Percentiles rank a stretch among this genome's conserved stretches.
Conservation (phyloP, 495 filamentous ascomycete genomes). For the Aspergillus diversus region DNA sequence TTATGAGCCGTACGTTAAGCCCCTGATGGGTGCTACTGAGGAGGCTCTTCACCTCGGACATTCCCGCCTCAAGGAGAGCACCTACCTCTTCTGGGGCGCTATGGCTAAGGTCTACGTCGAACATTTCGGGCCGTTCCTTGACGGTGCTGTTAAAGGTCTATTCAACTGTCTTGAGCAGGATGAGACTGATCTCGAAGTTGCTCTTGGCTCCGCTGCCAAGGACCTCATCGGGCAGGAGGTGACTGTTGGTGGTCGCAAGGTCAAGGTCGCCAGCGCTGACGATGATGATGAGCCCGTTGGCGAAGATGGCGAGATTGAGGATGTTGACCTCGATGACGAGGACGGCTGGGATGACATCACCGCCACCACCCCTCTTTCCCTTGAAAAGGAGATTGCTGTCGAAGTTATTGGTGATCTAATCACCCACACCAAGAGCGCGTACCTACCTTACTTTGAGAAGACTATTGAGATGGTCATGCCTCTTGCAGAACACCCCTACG, state of each 20-base stretch:
- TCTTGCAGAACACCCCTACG: slow-evolving; percentile 84
- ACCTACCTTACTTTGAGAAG: slow-evolving; percentile 87
- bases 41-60: slow-evolving; percentile 90
- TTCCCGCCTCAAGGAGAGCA: slow-evolving; percentile 88
- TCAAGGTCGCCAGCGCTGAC: slow-evolving; percentile 69
- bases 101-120: slow-evolving; percentile 93
- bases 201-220: slow-evolving; percentile 75
- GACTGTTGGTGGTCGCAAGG: slow-evolving; percentile 77
- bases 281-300: slow-evolving; percentile 55
- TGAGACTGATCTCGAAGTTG: slow-evolving; percentile 81
- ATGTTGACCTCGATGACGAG: slow-evolving; percentile 72
- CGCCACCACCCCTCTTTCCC: slow-evolving; percentile 80
- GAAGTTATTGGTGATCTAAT: slow-evolving; percentile 94
- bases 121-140: slow-evolving; percentile 84
- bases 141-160: slow-evolving; percentile 81
- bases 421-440: slow-evolving; percentile 75
- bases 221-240: slow-evolving; percentile 79
- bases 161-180: slow-evolving; percentile 86
- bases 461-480: slow-evolving; percentile 79
- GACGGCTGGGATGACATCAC: slow-evolving; percentile 84
- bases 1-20: slow-evolving; percentile 88
- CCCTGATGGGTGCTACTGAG: slow-evolving; percentile 87
- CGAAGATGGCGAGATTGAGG: slow-evolving; percentile 59
- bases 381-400: slow-evolving; percentile 96
- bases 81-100: slow-evolving; percentile 93